Percentiles rank a stretch among this genome's conserved stretches.
These are phyloP conservation scores for Bacterosira constricta DNA, from an alignment of 108 stramenopile species.

Conservation along the genomic window DNA sequence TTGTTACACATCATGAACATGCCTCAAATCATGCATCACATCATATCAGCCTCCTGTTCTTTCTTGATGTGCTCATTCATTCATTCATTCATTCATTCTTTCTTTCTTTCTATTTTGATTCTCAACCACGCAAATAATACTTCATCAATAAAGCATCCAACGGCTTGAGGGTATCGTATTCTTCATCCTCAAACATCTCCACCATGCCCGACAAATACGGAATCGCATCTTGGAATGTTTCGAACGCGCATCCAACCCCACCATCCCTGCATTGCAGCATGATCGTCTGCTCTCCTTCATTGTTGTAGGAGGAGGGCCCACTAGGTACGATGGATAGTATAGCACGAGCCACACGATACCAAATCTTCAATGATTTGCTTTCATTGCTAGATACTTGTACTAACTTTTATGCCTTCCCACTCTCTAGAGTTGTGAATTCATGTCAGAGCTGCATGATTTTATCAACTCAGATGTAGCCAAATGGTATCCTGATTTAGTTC, in stretches of 20 bases:
- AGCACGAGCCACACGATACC: too few relatives aligned
- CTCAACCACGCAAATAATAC: neutral
- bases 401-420: too few relatives aligned
- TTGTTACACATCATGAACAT: neutral
- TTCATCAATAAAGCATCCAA: constrained; percentile 28
- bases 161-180: constrained; percentile 78
- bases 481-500: constrained; percentile 86
- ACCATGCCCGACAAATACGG: constrained; percentile 93
- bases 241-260: constrained; percentile 91
- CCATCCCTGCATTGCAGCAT: constrained; percentile 65
- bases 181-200: constrained; percentile 95
- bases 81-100: too few relatives aligned
- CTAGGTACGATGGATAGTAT: too few relatives aligned
- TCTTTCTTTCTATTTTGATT: too few relatives aligned
- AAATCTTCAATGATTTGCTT: too few relatives aligned
- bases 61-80: too few relatives aligned
- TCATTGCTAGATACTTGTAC: too few relatives aligned
- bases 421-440: constrained; percentile 94
- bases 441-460: constrained; percentile 94
- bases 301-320: constrained; percentile 97
- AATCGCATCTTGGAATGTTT: constrained; percentile 94
- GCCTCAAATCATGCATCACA: constrained; percentile 33
- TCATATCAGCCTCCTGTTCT: too few relatives aligned
- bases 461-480: constrained; percentile 81
- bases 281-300: constrained; percentile 91